Evolutionary conservation across 257 asterid genomes (phyloP), one percentile per base, ranked within the genome.

Genomic region (Leonotis leonurus): DNA sequence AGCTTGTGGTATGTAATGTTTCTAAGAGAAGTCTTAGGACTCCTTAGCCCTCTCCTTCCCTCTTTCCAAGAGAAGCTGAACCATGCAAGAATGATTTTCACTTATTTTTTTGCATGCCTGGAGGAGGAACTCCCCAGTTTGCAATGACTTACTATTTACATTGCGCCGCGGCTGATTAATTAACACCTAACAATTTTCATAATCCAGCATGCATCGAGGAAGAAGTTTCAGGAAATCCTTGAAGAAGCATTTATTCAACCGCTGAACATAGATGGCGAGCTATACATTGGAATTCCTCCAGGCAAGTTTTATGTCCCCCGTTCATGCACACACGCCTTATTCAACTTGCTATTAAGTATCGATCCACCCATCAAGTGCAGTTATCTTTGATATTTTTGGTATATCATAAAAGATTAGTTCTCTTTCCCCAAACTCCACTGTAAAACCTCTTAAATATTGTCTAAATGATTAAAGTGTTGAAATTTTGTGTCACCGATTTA

Each of bases 231-330:
- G 75, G 93, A 92, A 56, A 70, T 92, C 69, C 97, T 92, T 27
- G 97, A 92, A 77, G 96, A 92, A 80, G 90, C 80, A 52, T 50
- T 92, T 45, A 29, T 92, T 71, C 92, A 40, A 44, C 99, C 97
- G 49, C 92, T 92, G 48, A 79, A 81, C 39, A 62, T 92, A 56
- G 80, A 79, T 46, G 97, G 97, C 73, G 99, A 92, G 81, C 81
- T 92, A 43, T 92, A 92, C 81, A 77, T 92, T 62, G 99, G 99
- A 75, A 85, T 86, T 63, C 99, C 99, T 73, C 99, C 99, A 84
- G 99, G 98, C 69, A 84, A 64, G 83, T 70, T 40, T 65, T n/a
- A n/a, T n/a, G n/a, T n/a, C n/a, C n/a, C n/a, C n/a, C n/a, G n/a
- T n/a, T n/a, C n/a, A n/a, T n/a, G n/a, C n/a, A n/a, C n/a, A n/a